Evolutionary conservation across 179 eudicot genomes (phyloP), one percentile per base, ranked within the genome.

Genomic region (Pouteria campechiana): DNA sequence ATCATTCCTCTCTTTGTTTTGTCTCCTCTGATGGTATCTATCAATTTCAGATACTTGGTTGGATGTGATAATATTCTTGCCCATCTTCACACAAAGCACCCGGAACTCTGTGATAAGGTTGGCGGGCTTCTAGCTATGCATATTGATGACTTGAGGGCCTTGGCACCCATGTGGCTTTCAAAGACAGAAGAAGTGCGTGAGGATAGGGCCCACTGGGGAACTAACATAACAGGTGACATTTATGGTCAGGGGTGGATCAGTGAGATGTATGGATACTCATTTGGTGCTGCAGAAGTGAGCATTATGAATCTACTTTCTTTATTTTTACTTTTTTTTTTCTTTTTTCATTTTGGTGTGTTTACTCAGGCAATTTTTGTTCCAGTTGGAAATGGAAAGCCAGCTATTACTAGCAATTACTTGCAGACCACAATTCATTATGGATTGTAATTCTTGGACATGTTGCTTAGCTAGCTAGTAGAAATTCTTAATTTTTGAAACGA

Each of bases 231-330:
- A 8, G 98, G 98, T 52, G 98, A 90, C 55, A 68, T 86, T 35
- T 86, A 79, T 69, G 87, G 76, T 8, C 62, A 63, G 25, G 94
- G 98, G 8, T 90, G 98, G 96, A 90, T 90, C 36, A 90, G 98
- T 57, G 96, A 90, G 76, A 90, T 90, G 98, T 90, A 86, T 44
- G 98, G 98, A 25, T 90, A 90, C 72, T 90, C 98, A 50, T 90
- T 90, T 67, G 98, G 83, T 45, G 94, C 94, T 18, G 90, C 96
- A 34, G 98, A 86, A 76, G 98, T 82, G 58, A 46, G 60, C n/a
- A n/a, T n/a, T n/a, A n/a, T n/a, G n/a, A n/a, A n/a, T n/a, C n/a
- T n/a, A n/a, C n/a, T n/a, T n/a, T n/a, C n/a, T n/a, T 56, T 48
- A 32, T 34, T 20, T 32, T 41, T 11, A 19, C 9, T 44, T 28